phyloP scores from a whole-genome alignment of 169 alveolate genomes.

The Cryptosporidium tyzzeri region DNA sequence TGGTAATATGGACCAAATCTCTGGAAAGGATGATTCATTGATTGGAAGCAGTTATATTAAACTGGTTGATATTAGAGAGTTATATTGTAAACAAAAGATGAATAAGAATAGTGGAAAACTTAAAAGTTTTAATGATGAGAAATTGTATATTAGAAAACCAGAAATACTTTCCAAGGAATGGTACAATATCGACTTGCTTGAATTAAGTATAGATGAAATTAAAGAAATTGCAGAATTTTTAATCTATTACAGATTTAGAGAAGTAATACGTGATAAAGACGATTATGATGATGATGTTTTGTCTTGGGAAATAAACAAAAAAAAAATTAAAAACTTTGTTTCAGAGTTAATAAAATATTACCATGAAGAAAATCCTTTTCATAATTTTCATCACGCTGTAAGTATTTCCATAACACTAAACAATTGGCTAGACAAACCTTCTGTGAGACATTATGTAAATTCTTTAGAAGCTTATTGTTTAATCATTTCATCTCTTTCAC shows the following conservation, averaged over 20 bases:
- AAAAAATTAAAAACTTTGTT: slow-evolving; percentile 50
- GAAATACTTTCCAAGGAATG: slow-evolving; percentile 26
- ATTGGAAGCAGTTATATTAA: background rate
- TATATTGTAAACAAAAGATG: background rate
- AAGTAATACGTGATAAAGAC: slow-evolving; percentile 23
- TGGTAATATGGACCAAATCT: background rate
- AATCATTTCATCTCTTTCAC: slow-evolving; percentile 40
- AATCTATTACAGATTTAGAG: slow-evolving; percentile 19
- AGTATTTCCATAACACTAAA: slow-evolving; percentile 47
- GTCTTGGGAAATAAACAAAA: slow-evolving; percentile 20
- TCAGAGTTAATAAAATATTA: slow-evolving; percentile 10
- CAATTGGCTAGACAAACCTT: slow-evolving; percentile 55
- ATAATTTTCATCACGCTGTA: slow-evolving; percentile 52
- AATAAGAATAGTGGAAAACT: background rate
- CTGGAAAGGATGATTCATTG: background rate
- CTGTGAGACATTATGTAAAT: slow-evolving; percentile 9
- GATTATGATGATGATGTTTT: slow-evolving; percentile 47
- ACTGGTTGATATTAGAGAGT: slow-evolving; percentile 18
- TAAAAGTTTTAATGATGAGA: background rate
- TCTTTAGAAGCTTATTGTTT: slow-evolving; percentile 67
- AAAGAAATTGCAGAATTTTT: slow-evolving; percentile 35
- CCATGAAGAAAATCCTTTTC: slow-evolving; percentile 59
- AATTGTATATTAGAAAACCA: background rate
- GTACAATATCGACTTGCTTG: slow-evolving; percentile 47
- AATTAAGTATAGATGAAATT: background rate